These are phyloP conservation scores for Micractinium conductrix DNA, from an alignment of 139 green algal species.

Conservation along the genomic window DNA sequence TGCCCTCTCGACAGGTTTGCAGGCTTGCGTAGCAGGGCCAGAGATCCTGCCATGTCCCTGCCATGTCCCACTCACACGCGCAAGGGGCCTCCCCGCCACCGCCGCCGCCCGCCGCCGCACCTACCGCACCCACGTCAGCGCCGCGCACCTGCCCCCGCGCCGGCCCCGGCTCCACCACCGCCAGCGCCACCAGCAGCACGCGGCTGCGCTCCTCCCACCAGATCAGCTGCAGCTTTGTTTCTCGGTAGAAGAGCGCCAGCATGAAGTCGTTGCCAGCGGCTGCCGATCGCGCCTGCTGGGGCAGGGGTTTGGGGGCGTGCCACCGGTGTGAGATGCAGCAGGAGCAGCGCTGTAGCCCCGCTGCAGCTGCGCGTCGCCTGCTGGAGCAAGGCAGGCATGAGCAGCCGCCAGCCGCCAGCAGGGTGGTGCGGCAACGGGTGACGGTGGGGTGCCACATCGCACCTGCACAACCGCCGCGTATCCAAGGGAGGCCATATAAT, in stretches of 20 bases:
- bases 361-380: too few species aligned
- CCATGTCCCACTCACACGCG: not conserved
- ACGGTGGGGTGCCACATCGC: too few species aligned
- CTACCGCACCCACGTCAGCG: not conserved
- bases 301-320: not conserved
- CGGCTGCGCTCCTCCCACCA: conserved; percentile 62
- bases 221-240: conserved; percentile 7
- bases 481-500: conserved; percentile 41
- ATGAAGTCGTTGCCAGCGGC: conserved; percentile 15
- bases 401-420: too few species aligned
- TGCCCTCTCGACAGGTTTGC: too few species aligned
- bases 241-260: conserved; percentile 40
- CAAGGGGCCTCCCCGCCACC: not conserved
- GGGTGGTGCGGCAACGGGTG: too few species aligned
- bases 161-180: conserved; percentile 2
- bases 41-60: not conserved
- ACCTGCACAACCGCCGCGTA: conserved; percentile 40
- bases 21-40: not conserved
- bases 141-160: conserved; percentile 4
- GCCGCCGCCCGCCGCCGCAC: conserved; percentile 15
- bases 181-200: conserved; percentile 52
- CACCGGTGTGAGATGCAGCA: too few species aligned
- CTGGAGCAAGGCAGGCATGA: too few species aligned
- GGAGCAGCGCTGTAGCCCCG: too few species aligned
- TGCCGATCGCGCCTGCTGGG: not conserved